These are phyloP conservation scores for Colletotrichum sp. DNA, from an alignment of 2,329 filamentous ascomycete species.

Conservation along the genomic window DNA sequence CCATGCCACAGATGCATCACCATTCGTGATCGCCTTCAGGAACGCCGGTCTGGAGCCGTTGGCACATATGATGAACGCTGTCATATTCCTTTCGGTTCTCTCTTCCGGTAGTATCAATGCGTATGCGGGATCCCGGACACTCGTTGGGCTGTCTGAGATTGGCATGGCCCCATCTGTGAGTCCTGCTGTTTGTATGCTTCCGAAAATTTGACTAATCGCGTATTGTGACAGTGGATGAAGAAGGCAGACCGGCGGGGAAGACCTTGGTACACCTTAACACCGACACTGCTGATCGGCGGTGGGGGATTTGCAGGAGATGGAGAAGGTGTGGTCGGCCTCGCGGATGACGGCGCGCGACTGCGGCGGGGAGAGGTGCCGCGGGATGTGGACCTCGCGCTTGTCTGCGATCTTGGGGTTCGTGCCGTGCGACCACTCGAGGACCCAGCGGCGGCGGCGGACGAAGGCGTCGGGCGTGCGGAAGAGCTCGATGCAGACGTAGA, in stretches of 20 bases:
- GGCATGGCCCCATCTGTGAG: constrained; percentile 25
- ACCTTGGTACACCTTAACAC: constrained; percentile 27
- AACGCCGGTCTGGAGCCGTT: constrained; percentile 40
- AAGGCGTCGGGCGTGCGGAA: background rate
- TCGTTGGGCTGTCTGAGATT: constrained; percentile 46
- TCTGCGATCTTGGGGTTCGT: background rate
- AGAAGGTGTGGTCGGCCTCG: background rate
- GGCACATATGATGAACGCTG: constrained; percentile 53
- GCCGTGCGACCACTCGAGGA: background rate
- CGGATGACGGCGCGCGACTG: background rate
- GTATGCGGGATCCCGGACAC: constrained; percentile 45
- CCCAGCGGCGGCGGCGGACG: background rate
- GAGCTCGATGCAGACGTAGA: background rate
- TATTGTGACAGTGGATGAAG: background rate
- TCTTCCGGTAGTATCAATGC: constrained; percentile 46
- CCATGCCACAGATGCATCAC: constrained; percentile 43
- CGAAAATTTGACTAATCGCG: background rate
- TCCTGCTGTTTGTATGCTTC: background rate
- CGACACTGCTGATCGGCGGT: constrained; percentile 56
- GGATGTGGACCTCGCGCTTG: background rate
- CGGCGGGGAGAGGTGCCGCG: background rate
- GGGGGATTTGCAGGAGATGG: constrained; percentile 20
- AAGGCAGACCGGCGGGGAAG: background rate
- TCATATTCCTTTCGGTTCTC: constrained; percentile 50
- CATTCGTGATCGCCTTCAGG: constrained; percentile 48